A percentile compares a stretch with the other conserved stretches of the same genome.
Conservation (phyloP, 148 eudicot genomes). For the Chenopodium suecicum region DNA sequence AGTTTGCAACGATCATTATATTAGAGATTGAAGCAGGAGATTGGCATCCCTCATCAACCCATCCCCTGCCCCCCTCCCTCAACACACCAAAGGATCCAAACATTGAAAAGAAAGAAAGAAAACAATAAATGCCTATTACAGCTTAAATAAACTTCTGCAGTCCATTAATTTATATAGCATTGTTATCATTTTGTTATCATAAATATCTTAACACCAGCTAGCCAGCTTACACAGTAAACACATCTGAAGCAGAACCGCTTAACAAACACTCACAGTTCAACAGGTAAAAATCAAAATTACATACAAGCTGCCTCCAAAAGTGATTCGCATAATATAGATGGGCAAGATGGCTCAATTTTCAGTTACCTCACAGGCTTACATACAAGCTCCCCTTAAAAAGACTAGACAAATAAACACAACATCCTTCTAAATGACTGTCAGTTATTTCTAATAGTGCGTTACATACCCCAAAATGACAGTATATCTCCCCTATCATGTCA, state of each 20-base stretch:
- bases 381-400: not conserved
- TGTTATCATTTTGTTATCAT: not conserved
- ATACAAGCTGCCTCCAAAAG: not conserved
- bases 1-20: not conserved
- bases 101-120: not conserved
- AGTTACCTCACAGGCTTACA: not conserved
- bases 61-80: not conserved
- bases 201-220: not conserved
- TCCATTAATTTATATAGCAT: not conserved
- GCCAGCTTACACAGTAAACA: not conserved
- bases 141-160: not conserved
- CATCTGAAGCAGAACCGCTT: not conserved
- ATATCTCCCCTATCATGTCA: not conserved
- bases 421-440: not conserved
- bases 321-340: not conserved
- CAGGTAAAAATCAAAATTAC: not conserved
- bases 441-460: too few relatives aligned
- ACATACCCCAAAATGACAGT: not conserved
- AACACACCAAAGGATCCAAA: not conserved
- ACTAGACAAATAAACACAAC: not conserved
- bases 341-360: not conserved
- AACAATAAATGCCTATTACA: not conserved
- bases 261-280: not conserved
- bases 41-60: not conserved
- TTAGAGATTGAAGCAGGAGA: not conserved